These are phyloP conservation scores for Circinella umbellata DNA, from an alignment of 371 early-diverging fungal species.

Conservation along the genomic window DNA sequence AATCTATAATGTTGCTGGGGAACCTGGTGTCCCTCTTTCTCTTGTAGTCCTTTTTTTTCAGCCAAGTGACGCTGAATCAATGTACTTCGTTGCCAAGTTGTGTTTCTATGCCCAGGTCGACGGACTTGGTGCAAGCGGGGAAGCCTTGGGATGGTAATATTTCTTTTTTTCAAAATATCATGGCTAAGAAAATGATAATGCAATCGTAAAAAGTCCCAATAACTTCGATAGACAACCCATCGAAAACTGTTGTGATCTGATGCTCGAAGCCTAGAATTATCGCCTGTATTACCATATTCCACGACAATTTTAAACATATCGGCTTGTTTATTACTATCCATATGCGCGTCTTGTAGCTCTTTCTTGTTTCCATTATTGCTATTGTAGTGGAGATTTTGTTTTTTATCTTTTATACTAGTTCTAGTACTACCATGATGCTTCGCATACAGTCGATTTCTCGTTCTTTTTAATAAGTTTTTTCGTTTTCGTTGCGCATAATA, in stretches of 20 bases:
- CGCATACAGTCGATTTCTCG: neutral
- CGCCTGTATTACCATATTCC: slow-evolving; percentile 21
- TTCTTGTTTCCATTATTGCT: no score
- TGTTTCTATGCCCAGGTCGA: neutral
- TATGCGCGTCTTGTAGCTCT: slow-evolving; percentile 11
- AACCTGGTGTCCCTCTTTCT: neutral
- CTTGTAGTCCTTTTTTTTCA: neutral
- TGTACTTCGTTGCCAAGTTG: slow-evolving; percentile 11
- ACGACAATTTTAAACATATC: slow-evolving; percentile 22
- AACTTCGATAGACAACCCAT: slow-evolving; percentile 59
- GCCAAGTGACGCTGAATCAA: slow-evolving; percentile 26
- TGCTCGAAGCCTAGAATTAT: slow-evolving; percentile 2
- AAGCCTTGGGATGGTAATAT: slow-evolving; percentile 50
- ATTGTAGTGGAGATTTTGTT: no score
- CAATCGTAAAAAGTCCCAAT: slow-evolving; percentile 61
- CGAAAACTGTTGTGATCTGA: slow-evolving; percentile 13
- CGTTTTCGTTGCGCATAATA: neutral
- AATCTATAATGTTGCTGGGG: no score
- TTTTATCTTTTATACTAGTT: no score
- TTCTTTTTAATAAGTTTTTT: neutral
- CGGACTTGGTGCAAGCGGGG: slow-evolving; percentile 33
- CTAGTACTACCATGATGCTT: no score
- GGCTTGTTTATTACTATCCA: no score
- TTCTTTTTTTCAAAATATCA: slow-evolving; percentile 32
- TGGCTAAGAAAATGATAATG: slow-evolving; percentile 53